phyloP scores from a whole-genome alignment of 768 basidiomycete species.

The Omphalotus guepiniiformis region DNA sequence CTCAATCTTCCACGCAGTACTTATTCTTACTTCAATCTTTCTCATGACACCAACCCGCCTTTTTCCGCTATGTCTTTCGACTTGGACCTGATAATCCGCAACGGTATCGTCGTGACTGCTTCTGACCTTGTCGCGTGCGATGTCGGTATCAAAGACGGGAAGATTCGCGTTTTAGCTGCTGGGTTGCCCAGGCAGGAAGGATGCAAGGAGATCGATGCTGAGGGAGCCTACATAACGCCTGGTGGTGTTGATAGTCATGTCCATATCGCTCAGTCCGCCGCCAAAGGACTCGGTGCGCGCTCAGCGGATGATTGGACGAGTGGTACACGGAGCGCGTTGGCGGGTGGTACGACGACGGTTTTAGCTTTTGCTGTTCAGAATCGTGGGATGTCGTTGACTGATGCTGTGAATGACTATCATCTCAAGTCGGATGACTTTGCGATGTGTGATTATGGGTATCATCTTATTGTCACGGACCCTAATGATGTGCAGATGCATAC shows the following conservation, averaged over 20 bases:
- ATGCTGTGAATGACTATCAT: conserved; percentile 29
- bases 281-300: conserved; percentile 13
- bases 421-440: conserved; percentile 22
- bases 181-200: conserved; percentile 10
- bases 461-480: conserved; percentile 31
- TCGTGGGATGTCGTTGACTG: conserved; percentile 15
- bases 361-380: conserved; percentile 31
- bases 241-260: conserved; percentile 33
- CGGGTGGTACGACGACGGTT: conserved; percentile 28
- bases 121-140: conserved; percentile 18
- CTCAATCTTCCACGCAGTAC: too few species aligned
- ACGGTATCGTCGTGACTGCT: conserved; percentile 14
- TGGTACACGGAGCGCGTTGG: conserved; percentile 25
- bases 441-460: conserved; percentile 28
- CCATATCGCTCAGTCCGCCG: conserved; percentile 26
- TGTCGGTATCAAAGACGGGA: conserved; percentile 29
- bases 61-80: conserved; percentile 6
- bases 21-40: too few species aligned
- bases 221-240: conserved; percentile 30
- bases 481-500: conserved; percentile 24
- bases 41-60: too few species aligned
- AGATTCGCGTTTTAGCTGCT: conserved; percentile 21
- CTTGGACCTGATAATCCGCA: conserved; percentile 12
- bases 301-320: conserved; percentile 28
- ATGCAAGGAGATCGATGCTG: conserved; percentile 28